Evolutionary conservation across 768 basidiomycete species (phyloP).

Genomic region (Harrya chromipes): DNA sequence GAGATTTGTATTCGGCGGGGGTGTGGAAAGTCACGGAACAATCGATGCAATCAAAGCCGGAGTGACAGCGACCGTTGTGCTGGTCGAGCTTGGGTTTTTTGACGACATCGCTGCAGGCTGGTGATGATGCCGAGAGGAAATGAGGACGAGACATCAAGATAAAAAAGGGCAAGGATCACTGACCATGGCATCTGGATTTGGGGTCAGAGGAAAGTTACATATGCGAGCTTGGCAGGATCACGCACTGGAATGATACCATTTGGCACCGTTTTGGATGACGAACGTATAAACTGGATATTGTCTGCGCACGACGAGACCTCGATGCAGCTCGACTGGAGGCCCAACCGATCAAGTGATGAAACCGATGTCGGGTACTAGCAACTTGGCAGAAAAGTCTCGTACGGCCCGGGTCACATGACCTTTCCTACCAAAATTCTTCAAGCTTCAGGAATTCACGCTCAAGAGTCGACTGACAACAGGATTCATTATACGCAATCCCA

Average conservation of each 20-base stretch:
- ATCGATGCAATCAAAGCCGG: slow-evolving; percentile 81
- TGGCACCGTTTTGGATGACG: neutral
- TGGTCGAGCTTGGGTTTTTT: slow-evolving; percentile 93
- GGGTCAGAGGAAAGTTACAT: neutral
- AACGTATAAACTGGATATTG: neutral
- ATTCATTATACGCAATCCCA: no score
- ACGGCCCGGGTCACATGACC: no score
- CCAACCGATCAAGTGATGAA: neutral
- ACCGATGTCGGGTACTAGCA: no score
- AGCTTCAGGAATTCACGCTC: no score
- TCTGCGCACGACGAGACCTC: neutral
- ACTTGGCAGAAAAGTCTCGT: no score
- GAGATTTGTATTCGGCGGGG: slow-evolving; percentile 74
- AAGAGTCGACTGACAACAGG: no score
- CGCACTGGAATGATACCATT: slow-evolving; percentile 79
- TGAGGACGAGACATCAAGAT: neutral
- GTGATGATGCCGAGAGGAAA: neutral
- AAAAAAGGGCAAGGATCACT: slow-evolving; percentile 16
- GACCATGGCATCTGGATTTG: slow-evolving; percentile 64
- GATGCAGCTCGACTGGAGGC: no score
- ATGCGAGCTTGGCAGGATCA: slow-evolving; percentile 1
- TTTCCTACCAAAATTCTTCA: no score
- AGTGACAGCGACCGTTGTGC: slow-evolving; percentile 58
- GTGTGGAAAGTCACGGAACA: slow-evolving; percentile 81
- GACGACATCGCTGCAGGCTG: slow-evolving; percentile 81